Evolutionary conservation across 179 eudicot species (phyloP).

Genomic region (Silene noctiflora): DNA sequence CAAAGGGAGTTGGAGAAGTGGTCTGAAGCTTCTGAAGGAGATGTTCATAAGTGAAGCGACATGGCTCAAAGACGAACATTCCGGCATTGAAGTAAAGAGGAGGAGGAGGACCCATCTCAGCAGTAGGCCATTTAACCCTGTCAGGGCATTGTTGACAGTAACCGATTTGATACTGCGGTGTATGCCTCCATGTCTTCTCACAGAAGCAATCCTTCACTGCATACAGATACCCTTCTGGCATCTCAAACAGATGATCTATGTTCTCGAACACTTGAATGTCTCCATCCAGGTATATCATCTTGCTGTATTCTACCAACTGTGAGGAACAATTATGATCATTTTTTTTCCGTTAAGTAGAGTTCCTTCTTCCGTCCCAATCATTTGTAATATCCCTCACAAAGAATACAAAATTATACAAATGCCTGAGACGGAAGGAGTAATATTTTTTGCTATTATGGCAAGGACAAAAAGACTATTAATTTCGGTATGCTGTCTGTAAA

Average conservation of each 20-base stretch:
- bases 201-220: constrained; percentile 42
- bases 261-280: constrained; percentile 39
- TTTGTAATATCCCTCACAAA: too few species aligned
- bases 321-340: background rate
- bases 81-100: constrained; percentile 40
- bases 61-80: constrained; percentile 40
- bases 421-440: background rate
- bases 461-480: too few species aligned
- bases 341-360: background rate
- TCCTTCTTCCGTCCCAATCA: background rate
- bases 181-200: constrained; percentile 36
- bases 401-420: too few species aligned
- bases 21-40: constrained; percentile 20
- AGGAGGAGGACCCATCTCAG: constrained; percentile 30
- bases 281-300: constrained; percentile 40
- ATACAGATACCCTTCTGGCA: constrained; percentile 33
- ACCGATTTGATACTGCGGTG: constrained; percentile 27
- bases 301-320: constrained; percentile 38
- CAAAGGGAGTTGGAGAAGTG: constrained; percentile 5
- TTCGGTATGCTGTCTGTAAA: too few species aligned
- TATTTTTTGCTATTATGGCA: background rate
- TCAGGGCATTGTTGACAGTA: constrained; percentile 33
- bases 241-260: constrained; percentile 40
- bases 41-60: constrained; percentile 21
- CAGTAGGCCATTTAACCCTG: constrained; percentile 26